phyloP scores from a whole-genome alignment of 352 stramenopile species.

The Phytophthora cryptogea region DNA sequence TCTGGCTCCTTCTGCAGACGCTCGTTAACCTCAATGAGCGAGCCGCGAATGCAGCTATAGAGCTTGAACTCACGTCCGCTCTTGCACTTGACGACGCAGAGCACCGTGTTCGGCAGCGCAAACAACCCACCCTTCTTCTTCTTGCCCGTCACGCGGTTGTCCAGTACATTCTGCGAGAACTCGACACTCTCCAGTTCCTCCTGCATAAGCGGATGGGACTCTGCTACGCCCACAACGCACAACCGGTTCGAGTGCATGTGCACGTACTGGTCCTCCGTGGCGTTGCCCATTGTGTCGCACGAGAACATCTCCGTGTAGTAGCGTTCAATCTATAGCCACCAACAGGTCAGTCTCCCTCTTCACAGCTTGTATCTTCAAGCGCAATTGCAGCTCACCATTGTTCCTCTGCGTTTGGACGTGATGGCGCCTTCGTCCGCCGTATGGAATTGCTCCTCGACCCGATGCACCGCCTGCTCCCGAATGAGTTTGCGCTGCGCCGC shows the following conservation, averaged over 20 bases:
- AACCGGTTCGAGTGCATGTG: slow-evolving; percentile 91
- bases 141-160: slow-evolving; percentile 81
- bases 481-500: slow-evolving; percentile 82
- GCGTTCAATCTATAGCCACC: slow-evolving; percentile 62
- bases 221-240: slow-evolving; percentile 79
- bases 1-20: slow-evolving; percentile 55
- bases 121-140: slow-evolving; percentile 89
- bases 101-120: slow-evolving; percentile 62
- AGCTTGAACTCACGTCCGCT: slow-evolving; percentile 66
- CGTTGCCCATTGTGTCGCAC: slow-evolving; percentile 75
- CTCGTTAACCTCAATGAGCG: slow-evolving; percentile 83
- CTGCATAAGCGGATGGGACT: slow-evolving; percentile 68
- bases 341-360: neutral
- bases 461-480: slow-evolving; percentile 70
- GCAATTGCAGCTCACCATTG: slow-evolving; percentile 53
- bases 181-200: slow-evolving; percentile 64
- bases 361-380: neutral
- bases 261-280: slow-evolving; percentile 81
- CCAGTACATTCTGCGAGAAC: slow-evolving; percentile 65
- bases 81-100: slow-evolving; percentile 71
- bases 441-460: slow-evolving; percentile 70
- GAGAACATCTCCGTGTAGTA: slow-evolving; percentile 89
- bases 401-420: slow-evolving; percentile 56
- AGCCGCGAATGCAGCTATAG: slow-evolving; percentile 81
- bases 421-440: slow-evolving; percentile 37